Base-by-base conservation (phyloP, 2,329 filamentous ascomycete genomes). In the Ophiostoma quercus region DNA sequence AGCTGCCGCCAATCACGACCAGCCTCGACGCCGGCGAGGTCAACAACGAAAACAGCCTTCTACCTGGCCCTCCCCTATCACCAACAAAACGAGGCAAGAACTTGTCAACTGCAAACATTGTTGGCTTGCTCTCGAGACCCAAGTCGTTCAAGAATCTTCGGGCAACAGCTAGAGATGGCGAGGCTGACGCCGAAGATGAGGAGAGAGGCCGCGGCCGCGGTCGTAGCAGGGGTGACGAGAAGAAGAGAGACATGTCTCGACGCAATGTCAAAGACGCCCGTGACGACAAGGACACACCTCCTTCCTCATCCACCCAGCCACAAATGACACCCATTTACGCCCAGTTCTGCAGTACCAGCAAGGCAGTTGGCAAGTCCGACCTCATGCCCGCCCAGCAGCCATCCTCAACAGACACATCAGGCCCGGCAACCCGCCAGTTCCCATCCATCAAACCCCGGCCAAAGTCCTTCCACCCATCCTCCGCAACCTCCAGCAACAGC, bases 71-170 rank as follows among this genome's bases (percentile, higher is more conserved):
- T 22, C 47, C 63, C 3, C 68, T 51, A 32, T 85, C 85, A 57
- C 84, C 84, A 12, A 83, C 83, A 71, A 91, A 90, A 76, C 87
- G 87, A 34, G 90, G 90, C 76, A 96, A 94, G 82, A 86, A 86
- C 51, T 96, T 94, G 79, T 96, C 94, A 0, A 86, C 91, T 3
- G 91, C 91, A 41, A 96, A 93, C 77, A 83, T 98, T n/a, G 87
- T 88, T 0, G 88, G 85, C 4, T 85, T 97, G 69, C 85, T 97
- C 68, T 88, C 88, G 70, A 89, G 90, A 70, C 87, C 88, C 71
- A 92, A 90, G 77, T 92, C 92, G 11, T 84, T 88, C 68, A 92
- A 89, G 76, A 89, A 87, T 73, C 79, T 90, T 32, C 85, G 87
- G 72, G 84, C 83, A 71, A 76, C 82, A 66, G 77, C 77, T 16